phyloP scores from a whole-genome alignment of 1,284 basidiomycete genomes.

The Leucoagaricus sp. region DNA sequence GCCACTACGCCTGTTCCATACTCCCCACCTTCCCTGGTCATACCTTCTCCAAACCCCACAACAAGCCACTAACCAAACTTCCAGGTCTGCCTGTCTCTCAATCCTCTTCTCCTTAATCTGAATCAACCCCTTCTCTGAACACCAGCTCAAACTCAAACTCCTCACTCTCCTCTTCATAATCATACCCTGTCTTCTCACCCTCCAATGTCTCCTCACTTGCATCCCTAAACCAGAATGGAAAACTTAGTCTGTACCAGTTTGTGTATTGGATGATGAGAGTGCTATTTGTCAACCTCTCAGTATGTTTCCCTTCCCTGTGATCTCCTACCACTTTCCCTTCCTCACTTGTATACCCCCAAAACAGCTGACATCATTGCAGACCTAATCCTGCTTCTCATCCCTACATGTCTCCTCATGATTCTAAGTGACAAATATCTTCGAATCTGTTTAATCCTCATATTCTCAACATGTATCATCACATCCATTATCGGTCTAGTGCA shows the following conservation, averaged over 20 bases:
- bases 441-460: slow-evolving; percentile 39
- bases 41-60: no score
- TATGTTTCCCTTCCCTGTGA: no score
- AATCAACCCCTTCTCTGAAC: slow-evolving; percentile 36
- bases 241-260: slow-evolving; percentile 12
- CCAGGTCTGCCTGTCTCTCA: slow-evolving; percentile 42
- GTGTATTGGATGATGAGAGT: slow-evolving; percentile 20
- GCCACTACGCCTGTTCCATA: no score
- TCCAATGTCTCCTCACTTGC: slow-evolving; percentile 27
- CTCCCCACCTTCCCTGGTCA: no score
- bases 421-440: slow-evolving; percentile 35
- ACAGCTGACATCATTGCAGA: slow-evolving; percentile 23
- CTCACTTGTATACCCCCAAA: no score
- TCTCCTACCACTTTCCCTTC: no score
- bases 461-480: slow-evolving; percentile 41
- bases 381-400: slow-evolving; percentile 31
- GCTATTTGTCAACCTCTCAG: slow-evolving; percentile 24
- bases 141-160: slow-evolving; percentile 29
- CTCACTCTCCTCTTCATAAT: slow-evolving; percentile 29
- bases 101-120: slow-evolving; percentile 51
- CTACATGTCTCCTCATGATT: slow-evolving; percentile 36
- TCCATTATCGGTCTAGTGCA: slow-evolving; percentile 44
- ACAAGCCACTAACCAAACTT: no score
- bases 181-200: slow-evolving; percentile 26
- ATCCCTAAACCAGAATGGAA: slow-evolving; percentile 20